Evolutionary conservation across 2,329 filamentous ascomycete species (phyloP), one percentile per base, ranked within the genome.

Genomic region (Fusarium brachygibbosum): DNA sequence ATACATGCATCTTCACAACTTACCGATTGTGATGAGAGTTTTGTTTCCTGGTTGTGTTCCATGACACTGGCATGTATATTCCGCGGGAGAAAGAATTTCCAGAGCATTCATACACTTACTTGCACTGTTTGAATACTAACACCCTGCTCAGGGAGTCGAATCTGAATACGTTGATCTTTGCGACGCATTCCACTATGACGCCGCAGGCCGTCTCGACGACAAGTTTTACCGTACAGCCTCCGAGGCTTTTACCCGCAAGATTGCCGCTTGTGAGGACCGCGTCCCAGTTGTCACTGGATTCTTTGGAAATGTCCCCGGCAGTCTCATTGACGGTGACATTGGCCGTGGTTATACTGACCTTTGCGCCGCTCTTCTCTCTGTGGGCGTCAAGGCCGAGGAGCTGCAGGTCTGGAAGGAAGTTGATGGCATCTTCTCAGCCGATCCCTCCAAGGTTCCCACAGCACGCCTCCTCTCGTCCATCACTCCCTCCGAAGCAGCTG

Each of bases 331-430:
- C 73, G 89, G 89, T 41, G 92, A 97, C 73, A 93, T 99, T 68
- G 96, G 96, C 21, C 91, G 96, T 73, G 96, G 96, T 31, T 99
- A 99, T 81, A 98, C 96, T 12, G 96, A 99, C 80, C 87, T 99
- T 46, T 98, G 96, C 78, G 95, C 96, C 14, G 94, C 96, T 8
- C 85, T 99, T 17, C 91, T 94, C 52, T 94, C 96, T 2, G 95
- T 99, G 12, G 95, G 94, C 6, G 83, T 97, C n/a, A 85, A 88
- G 73, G 96, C 96, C 1, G 84, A 91, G 55, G 96, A 99, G 79
- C 86, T 99, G 53, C 96, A 99, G 80, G 92, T 99, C 68, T 98
- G 96, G 96, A 99, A 99, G 83, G 96, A 99, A 79, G 96, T 99
- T 9, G 96, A 99, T 79, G 94, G 94, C 62, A 97, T 98, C 77